A percentile compares a stretch with the other conserved stretches of the same genome.
Conservation (phyloP, 768 basidiomycete species). For the Hortiboletus flavorubellus region DNA sequence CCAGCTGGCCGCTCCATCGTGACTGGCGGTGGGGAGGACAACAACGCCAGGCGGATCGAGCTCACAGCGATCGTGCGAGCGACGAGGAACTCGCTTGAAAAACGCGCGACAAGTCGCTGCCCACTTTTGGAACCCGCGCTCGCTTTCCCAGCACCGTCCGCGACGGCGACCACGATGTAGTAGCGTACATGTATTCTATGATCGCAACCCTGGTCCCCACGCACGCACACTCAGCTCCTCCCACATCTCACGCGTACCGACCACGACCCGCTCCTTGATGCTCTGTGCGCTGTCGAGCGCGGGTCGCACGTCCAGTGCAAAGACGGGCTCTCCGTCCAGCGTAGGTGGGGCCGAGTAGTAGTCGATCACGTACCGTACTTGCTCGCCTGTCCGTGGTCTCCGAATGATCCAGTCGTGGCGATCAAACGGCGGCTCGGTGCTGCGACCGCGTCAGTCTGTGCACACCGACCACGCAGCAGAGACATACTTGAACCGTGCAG, state of each 20-base stretch:
- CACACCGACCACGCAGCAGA: background rate
- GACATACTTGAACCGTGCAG: constrained; percentile 83
- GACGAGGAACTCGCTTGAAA: constrained; percentile 5
- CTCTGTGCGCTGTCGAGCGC: constrained; percentile 85
- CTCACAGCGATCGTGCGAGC: constrained; percentile 3
- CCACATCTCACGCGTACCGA: constrained; percentile 72
- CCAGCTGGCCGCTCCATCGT: constrained; percentile 56
- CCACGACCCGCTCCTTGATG: constrained; percentile 66
- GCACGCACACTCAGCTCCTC: constrained; percentile 31
- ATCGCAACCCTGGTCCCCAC: constrained; percentile 18
- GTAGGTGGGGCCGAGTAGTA: constrained; percentile 94
- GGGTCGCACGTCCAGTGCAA: constrained; percentile 92
- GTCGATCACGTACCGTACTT: constrained; percentile 96
- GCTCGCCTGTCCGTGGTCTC: constrained; percentile 71
- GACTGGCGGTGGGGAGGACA: background rate
- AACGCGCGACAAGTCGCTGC: constrained; percentile 17
- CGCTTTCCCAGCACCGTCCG: constrained; percentile 5
- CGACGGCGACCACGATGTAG: background rate
- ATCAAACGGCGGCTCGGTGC: constrained; percentile 92
- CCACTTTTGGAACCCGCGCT: constrained; percentile 22
- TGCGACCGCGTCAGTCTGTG: constrained; percentile 31
- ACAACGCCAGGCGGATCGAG: constrained; percentile 1
- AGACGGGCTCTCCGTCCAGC: constrained; percentile 89
- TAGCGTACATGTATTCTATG: constrained; percentile 6
- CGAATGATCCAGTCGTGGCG: constrained; percentile 97